These are phyloP conservation scores for Phytopythium vexans DNA, from an alignment of 352 stramenopile genomes.

Conservation along the genomic window DNA sequence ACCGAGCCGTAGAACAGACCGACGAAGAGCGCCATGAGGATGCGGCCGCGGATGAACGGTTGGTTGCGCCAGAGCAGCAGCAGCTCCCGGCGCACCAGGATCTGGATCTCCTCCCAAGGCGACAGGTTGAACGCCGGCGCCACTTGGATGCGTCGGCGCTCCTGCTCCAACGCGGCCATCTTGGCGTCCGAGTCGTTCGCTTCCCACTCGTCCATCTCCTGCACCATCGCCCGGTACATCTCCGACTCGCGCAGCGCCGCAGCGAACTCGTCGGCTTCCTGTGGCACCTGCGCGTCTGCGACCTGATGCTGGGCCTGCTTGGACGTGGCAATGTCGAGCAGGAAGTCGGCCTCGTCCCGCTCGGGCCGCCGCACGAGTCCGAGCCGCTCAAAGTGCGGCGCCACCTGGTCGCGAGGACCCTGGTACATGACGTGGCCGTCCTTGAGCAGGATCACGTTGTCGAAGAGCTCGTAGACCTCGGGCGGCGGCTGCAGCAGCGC, in stretches of 20 bases:
- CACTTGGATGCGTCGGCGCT: neutral
- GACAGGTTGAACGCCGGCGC: constrained; percentile 13
- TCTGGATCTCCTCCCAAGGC: constrained; percentile 4
- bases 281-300: neutral
- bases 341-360: constrained; percentile 14
- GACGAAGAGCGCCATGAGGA: constrained; percentile 7
- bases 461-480: constrained; percentile 18
- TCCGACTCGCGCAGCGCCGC: neutral
- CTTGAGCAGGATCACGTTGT: constrained; percentile 13
- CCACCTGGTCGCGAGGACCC: constrained; percentile 7
- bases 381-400: constrained; percentile 13
- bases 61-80: constrained; percentile 26
- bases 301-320: constrained; percentile 7
- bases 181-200: neutral
- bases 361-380: constrained; percentile 8
- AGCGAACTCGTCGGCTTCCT: neutral
- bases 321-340: constrained; percentile 11
- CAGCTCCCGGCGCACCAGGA: constrained; percentile 19
- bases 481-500: constrained; percentile 18
- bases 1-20: constrained; percentile 9
- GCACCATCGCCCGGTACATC: neutral
- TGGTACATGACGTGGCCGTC: constrained; percentile 16
- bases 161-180: neutral
- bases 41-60: constrained; percentile 7
- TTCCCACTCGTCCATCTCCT: neutral